Evolutionary conservation across 345 rosid species (phyloP), one percentile per base, ranked within the genome.

Genomic region (Orychophragmus violaceus): DNA sequence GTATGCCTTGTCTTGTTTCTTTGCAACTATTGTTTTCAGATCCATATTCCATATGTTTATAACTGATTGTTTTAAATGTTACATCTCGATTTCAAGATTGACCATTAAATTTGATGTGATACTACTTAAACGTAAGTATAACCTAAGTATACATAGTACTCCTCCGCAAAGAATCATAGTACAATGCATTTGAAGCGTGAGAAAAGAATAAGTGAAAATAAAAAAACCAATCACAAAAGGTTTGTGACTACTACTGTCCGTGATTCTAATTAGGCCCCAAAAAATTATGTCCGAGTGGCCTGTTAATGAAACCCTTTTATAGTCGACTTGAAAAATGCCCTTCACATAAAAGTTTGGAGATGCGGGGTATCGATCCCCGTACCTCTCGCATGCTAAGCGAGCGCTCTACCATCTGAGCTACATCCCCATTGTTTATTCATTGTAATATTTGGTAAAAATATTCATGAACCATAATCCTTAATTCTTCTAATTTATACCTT

Each of bases 371-470:
- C n/a, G n/a, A n/a, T n/a, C n/a, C n/a, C n/a, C n/a, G n/a, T 28
- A 7, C 86, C 92, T 85, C 97, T 88, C 85, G 83, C 88, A 83
- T 90, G 90, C 87, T 83, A 86, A 86, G 87, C 89, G 82, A 86
- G 90, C 87, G 85, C 88, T 86, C 89, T 84, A 86, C 88, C 96
- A 88, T 82, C 87, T 86, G 91, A 90, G 89, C 90, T 84, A 83
- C 85, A 82, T 79, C 88, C 88, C 86, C 87, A 2, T 48, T 7
- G 14, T 1, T 58, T 11, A n/a, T n/a, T n/a, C n/a, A n/a, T n/a
- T n/a, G n/a, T n/a, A n/a, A n/a, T n/a, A n/a, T n/a, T n/a, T n/a
- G n/a, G n/a, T n/a, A n/a, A n/a, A n/a, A n/a, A n/a, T n/a, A n/a
- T n/a, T n/a, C n/a, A n/a, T n/a, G n/a, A n/a, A n/a, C n/a, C n/a